These are phyloP conservation scores for Yarrowia divulgata DNA, from an alignment of 805 yeast genomes.

Conservation along the genomic window DNA sequence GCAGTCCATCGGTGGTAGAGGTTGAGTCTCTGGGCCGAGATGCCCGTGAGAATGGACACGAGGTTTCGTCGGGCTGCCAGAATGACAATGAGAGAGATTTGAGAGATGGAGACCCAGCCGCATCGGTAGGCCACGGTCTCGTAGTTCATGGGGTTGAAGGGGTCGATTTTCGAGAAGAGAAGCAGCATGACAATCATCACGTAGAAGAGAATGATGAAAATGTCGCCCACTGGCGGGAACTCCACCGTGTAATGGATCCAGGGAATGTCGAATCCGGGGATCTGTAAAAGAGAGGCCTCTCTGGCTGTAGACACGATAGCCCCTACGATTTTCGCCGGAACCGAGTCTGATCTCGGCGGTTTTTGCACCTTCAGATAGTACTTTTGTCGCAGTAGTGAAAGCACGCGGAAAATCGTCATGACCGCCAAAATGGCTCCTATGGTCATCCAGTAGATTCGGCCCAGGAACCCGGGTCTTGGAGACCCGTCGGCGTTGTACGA, in stretches of 20 bases:
- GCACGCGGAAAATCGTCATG: slow-evolving; percentile 38
- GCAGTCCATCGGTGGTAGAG: slow-evolving; percentile 48
- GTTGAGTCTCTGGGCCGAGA: slow-evolving; percentile 44
- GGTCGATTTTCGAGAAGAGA: slow-evolving; percentile 42
- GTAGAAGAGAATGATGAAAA: slow-evolving; percentile 40
- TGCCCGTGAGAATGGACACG: slow-evolving; percentile 44
- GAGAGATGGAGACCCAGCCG: slow-evolving; percentile 46
- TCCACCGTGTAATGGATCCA: slow-evolving; percentile 28
- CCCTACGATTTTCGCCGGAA: slow-evolving; percentile 15
- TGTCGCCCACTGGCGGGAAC: slow-evolving; percentile 29
- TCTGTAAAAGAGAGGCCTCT: slow-evolving; percentile 15
- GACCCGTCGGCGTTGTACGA: slow-evolving; percentile 37
- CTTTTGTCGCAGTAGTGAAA: slow-evolving; percentile 14
- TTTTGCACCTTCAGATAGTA: slow-evolving; percentile 1
- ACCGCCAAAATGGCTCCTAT: slow-evolving; percentile 44
- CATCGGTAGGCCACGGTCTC: slow-evolving; percentile 45
- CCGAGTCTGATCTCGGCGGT: slow-evolving; percentile 21
- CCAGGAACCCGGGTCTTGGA: slow-evolving; percentile 47
- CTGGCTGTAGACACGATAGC: slow-evolving; percentile 26
- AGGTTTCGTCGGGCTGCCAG: slow-evolving; percentile 43
- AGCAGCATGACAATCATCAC: slow-evolving; percentile 43
- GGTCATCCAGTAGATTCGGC: slow-evolving; percentile 45
- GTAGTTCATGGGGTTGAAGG: slow-evolving; percentile 40
- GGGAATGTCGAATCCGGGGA: slow-evolving; percentile 29
- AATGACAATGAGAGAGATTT: slow-evolving; percentile 46